A percentile compares a stretch with the other conserved stretches of the same genome.
phyloP scores from a whole-genome alignment of 2,329 filamentous ascomycete species.

The Metarhizium anisopliae region DNA sequence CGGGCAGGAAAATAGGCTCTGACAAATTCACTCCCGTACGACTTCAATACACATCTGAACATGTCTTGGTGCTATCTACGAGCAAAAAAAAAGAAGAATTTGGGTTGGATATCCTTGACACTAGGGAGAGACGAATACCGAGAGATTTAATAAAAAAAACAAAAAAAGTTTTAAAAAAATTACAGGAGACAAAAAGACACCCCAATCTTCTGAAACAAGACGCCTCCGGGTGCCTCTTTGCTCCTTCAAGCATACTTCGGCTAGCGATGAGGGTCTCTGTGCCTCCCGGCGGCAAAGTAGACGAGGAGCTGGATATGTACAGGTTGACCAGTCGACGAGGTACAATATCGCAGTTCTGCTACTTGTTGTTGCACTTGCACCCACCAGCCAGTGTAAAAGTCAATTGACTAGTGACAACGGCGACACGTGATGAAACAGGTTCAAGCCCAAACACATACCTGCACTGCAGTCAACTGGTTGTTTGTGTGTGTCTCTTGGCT shows the following conservation, averaged over 20 bases:
- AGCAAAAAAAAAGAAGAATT: not conserved
- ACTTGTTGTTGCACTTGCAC: not conserved
- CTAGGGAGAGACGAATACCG: not conserved
- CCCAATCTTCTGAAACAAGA: not conserved
- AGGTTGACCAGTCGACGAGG: not conserved
- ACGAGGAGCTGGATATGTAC: not conserved
- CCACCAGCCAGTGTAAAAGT: not conserved
- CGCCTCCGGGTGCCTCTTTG: not conserved
- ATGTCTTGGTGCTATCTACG: conserved; percentile 8
- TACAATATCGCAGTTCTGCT: not conserved
- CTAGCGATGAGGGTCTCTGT: not conserved
- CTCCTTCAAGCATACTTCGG: not conserved
- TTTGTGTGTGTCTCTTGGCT: not conserved
- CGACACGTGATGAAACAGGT: not conserved
- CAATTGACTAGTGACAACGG: not conserved
- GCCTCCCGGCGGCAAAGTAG: not conserved
- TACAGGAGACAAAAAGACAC: conserved; percentile 12
- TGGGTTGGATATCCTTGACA: conserved; percentile 9
- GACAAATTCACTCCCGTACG: not conserved
- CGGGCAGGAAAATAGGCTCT: not conserved
- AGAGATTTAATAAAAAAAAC: not conserved
- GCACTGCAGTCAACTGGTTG: not conserved
- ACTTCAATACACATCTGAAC: not conserved
- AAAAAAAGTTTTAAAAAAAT: conserved; percentile 13
- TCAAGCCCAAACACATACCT: no score